Evolutionary conservation across 345 rosid genomes (phyloP).

Genomic region (Combretum micranthum): DNA sequence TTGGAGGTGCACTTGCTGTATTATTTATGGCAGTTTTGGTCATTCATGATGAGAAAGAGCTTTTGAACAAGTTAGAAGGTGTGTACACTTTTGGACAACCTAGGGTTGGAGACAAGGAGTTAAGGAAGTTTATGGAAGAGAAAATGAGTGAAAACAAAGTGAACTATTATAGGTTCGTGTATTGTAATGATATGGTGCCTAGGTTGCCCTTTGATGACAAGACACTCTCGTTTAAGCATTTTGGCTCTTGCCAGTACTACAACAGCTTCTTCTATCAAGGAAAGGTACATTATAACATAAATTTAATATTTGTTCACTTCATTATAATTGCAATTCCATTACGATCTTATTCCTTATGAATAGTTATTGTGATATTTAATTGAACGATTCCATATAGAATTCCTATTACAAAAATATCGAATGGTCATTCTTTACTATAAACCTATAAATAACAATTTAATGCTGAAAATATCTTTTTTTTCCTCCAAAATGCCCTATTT

Average conservation of each 20-base stretch:
- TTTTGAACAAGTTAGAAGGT: conserved; percentile 51
- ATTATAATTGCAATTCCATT: no score
- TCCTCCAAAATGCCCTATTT: no score
- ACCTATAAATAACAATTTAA: no score
- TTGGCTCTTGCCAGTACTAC: conserved; percentile 54
- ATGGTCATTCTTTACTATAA: no score
- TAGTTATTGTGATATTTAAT: no score
- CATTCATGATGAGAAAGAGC: conserved; percentile 29
- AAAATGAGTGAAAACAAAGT: conserved; percentile 21
- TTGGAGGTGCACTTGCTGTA: conserved; percentile 59
- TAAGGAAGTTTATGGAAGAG: conserved; percentile 37
- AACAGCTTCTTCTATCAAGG: conserved; percentile 43
- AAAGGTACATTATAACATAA: conserved; percentile 20
- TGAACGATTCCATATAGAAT: no score
- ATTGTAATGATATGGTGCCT: conserved; percentile 47
- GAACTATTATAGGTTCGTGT: conserved; percentile 53
- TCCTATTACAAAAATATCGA: no score
- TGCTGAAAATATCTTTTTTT: no score
- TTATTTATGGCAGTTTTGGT: conserved; percentile 45
- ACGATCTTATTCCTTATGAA: no score
- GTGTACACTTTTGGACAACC: conserved; percentile 77
- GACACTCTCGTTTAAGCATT: conserved; percentile 42
- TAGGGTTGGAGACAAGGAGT: conserved; percentile 48
- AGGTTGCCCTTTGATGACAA: conserved; percentile 51
- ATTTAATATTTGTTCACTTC: no score